Conservation (phyloP, 164 flowering plant species). For the Liquidambar formosana region DNA sequence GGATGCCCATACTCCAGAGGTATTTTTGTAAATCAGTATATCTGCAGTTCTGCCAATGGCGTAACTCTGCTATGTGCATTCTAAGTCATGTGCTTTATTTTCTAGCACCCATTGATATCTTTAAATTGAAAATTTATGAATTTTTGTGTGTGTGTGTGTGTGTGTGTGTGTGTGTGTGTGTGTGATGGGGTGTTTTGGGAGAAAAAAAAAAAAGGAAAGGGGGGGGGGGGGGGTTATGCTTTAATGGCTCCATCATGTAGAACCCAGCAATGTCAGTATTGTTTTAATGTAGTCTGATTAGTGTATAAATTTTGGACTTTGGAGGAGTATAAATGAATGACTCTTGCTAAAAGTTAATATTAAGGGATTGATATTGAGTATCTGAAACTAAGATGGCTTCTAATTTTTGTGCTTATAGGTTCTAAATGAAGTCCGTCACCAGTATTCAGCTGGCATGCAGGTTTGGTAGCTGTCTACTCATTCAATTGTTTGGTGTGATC, state of each 20-base stretch:
- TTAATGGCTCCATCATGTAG: too few species aligned
- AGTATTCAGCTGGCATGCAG: constrained; percentile 87
- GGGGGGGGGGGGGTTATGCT: too few species aligned
- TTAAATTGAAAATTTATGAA: too few species aligned
- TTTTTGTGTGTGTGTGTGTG: too few species aligned
- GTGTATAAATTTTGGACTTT: background rate
- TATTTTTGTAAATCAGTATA: constrained; percentile 16
- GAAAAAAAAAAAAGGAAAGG: too few species aligned
- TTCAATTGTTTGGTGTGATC: background rate
- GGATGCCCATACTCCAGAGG: constrained; percentile 51
- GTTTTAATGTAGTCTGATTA: background rate
- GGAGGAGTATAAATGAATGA: background rate
- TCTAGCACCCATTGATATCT: too few species aligned
- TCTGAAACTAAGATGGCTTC: background rate
- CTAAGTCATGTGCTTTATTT: background rate
- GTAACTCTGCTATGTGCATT: background rate
- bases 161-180: too few species aligned
- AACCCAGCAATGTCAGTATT: too few species aligned
- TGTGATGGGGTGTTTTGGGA: too few species aligned
- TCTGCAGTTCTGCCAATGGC: background rate
- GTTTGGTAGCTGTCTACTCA: constrained; percentile 28
- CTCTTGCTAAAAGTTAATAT: too few species aligned
- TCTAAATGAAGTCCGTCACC: constrained; percentile 46
- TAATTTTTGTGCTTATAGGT: constrained; percentile 34
- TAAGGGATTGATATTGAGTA: too few species aligned